A percentile compares a stretch with the other conserved stretches of the same genome.
Conservation (phyloP, 2,329 filamentous ascomycete species). For the Colletotrichum sublineola region DNA sequence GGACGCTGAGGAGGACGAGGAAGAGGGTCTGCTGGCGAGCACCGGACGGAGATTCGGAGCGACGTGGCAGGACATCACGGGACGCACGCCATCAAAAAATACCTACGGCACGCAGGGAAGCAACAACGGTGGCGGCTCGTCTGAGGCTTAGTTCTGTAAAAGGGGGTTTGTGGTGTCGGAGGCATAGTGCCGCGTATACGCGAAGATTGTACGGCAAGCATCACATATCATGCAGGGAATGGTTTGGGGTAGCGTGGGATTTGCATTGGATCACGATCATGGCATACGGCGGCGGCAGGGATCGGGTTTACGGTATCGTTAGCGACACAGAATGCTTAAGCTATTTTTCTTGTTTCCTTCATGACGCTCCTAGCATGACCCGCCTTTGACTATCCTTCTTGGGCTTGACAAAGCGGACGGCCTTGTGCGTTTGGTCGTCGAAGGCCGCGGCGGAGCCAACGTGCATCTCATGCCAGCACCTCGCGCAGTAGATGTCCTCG, state of each 20-base stretch:
- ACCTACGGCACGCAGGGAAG: slow-evolving; percentile 34
- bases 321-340: slow-evolving; percentile 31
- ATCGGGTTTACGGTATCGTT: slow-evolving; percentile 7
- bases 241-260: slow-evolving; percentile 9
- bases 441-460: slow-evolving; percentile 75
- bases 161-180: background rate
- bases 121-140: slow-evolving; percentile 28
- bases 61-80: slow-evolving; percentile 90
- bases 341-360: slow-evolving; percentile 7
- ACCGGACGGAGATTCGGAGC: slow-evolving; percentile 86
- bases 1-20: slow-evolving; percentile 91
- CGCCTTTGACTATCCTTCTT: slow-evolving; percentile 50
- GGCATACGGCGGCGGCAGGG: slow-evolving; percentile 26
- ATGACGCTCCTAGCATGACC: slow-evolving; percentile 55
- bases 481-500: slow-evolving; percentile 80
- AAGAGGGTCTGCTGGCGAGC: slow-evolving; percentile 89
- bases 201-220: slow-evolving; percentile 9
- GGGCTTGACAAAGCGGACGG: slow-evolving; percentile 68
- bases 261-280: slow-evolving; percentile 14
- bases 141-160: slow-evolving; percentile 14
- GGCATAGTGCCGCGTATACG: background rate
- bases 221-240: slow-evolving; percentile 4
- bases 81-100: slow-evolving; percentile 52
- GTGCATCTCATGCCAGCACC: slow-evolving; percentile 88
- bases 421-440: slow-evolving; percentile 78